phyloP scores from a whole-genome alignment of 306 rosid genomes.

The Luffa aegyptiaca region DNA sequence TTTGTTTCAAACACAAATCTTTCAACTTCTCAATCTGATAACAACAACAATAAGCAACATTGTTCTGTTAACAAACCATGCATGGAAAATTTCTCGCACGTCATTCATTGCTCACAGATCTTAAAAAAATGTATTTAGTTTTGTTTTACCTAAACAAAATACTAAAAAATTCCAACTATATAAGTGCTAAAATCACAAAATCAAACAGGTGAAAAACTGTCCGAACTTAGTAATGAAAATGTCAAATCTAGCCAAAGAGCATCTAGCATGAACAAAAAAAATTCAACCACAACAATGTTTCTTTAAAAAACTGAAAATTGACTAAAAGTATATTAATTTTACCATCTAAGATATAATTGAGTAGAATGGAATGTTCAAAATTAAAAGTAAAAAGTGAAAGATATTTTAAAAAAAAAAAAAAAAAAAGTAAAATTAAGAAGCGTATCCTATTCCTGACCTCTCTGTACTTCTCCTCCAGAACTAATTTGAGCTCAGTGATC shows the following conservation, averaged over 20 bases:
- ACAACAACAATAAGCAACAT: background rate
- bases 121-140: background rate
- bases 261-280: background rate
- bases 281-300: background rate
- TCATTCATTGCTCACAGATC: background rate
- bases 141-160: background rate
- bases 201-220: background rate
- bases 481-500: slow-evolving; percentile 40
- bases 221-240: background rate
- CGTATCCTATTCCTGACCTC: slow-evolving; percentile 31
- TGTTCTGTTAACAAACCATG: background rate
- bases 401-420: too few species aligned
- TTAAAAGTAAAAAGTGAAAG: background rate
- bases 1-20: slow-evolving; percentile 87
- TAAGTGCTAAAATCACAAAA: background rate
- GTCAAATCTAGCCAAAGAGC: background rate
- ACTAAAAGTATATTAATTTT: background rate
- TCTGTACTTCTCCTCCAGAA: slow-evolving; percentile 55
- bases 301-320: background rate
- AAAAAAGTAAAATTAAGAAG: background rate
- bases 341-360: background rate
- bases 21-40: slow-evolving; percentile 81
- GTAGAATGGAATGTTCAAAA: background rate
- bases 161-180: background rate
- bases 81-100: background rate